Evolutionary conservation across 2,329 filamentous ascomycete species (phyloP), one percentile per base, ranked within the genome.

Genomic region (Blastomyces gilchristii): DNA sequence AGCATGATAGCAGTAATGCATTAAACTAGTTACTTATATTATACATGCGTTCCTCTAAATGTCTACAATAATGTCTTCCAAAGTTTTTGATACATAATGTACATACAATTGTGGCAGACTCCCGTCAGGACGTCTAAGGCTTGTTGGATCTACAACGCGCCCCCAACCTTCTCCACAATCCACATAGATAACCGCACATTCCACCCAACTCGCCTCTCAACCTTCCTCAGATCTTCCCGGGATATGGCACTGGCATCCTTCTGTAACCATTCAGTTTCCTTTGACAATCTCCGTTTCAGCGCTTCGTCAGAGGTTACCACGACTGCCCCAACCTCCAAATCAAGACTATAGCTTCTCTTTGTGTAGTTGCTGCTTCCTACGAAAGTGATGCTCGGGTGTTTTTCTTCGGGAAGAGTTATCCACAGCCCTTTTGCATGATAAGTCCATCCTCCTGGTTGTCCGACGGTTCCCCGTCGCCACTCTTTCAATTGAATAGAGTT

Each of bases 351-450:
- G 71, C 90, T 95, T 57, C 94, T 82, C 74, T 94, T 92, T 0
- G 94, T 99, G 75, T 97, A 99, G 73, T 99, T 99, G 11, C 89
- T 94, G 72, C 90, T 95, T 1, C 94, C 94, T 0, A 99, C 84
- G 22, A 97, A 81, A 41, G 87, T 95, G 62, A 97, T 81, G 58
- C 87, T 87, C 0, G 91, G 91, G 49, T 86, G 78, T 45, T 80
- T 74, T 57, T 87, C 83, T 1, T 81, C 79, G 47, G 72, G 77
- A 49, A 78, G 80, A 0, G 89, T 90, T 34, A 97, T 82, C 93
- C 93, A 97, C 1, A 97, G 80, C 0, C 94, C 94, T 76, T 99
- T 99, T 58, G 94, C 94, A 71, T 99, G 94, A 75, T 99, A 99
- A 0, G 93, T 97, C 94, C 95, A 99, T 0, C 91, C 93, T 0